Evolutionary conservation across 441 rosid genomes (phyloP), one percentile per base, ranked within the genome.

Genomic region (Breynia disticha): DNA sequence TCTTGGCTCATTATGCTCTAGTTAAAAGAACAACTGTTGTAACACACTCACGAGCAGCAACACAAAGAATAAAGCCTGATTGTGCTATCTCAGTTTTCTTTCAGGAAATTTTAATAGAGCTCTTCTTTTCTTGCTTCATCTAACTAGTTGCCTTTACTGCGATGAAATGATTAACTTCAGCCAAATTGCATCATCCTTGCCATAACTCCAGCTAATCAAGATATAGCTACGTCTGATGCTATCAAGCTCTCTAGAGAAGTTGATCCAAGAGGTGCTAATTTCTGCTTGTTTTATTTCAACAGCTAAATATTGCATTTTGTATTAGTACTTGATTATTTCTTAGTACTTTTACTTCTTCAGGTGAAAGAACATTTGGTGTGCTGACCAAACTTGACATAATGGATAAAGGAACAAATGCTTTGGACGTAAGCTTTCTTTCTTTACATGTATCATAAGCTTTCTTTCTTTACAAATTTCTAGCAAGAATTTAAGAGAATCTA

Each of bases 371-470:
- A 53, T 86, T 81, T 67, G 98, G 98, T 35, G 98, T 88, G 59
- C 60, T 88, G 56, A 91, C 98, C 43, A 91, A 91, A 77, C 79
- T 88, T 63, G 98, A 91, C 74, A 61, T 91, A 78, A 91, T 88
- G 98, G 96, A 91, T 75, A 83, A 82, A 78, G 98, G 98, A 69
- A 91, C 98, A 55, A 79, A 86, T 64, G 97, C 95, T 41, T 55
- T 82, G 61, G 95, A 82, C 21, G 93, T 83, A 74, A 69, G 69
- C 32, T 58, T 57, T 62, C 61, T 43, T 48, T 5, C 16, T 52
- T 45, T 56, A 39, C 46, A 11, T 47, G 16, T 15, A 5, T 15
- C 17, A n/a, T n/a, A n/a, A n/a, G n/a, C n/a, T n/a, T n/a, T n/a
- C n/a, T n/a, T n/a, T n/a, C n/a, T n/a, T n/a, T n/a, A n/a, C n/a